Evolutionary conservation across 495 filamentous ascomycete species (phyloP), one percentile per base, ranked within the genome.

Genomic region (Daldinia bambusicola): DNA sequence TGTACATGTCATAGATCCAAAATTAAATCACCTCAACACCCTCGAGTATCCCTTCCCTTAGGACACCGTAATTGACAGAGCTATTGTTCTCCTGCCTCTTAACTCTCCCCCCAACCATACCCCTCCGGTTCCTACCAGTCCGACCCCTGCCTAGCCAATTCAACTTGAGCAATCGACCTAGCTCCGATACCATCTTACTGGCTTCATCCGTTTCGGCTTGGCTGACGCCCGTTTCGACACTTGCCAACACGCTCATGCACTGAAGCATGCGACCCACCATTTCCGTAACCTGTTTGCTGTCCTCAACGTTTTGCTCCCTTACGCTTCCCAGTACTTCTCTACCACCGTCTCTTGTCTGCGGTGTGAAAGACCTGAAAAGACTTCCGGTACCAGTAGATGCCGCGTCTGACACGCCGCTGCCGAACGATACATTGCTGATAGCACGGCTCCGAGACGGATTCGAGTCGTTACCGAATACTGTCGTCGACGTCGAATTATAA

Each of bases 211-310:
- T 58, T 1, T 53, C 65, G 13, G 57, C 52, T 16, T 55, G 45
- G 36, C 75, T 76, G 61, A 60, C 48, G 31, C 75, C 67, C 1
- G 65, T 67, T 18, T 84, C 84, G 12, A 96, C 87, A 69, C 89
- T 90, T 9, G 92, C 91, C 1, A 98, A 83, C 9, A 99, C 95
- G 72, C 89, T 92, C 78, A 99, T 90, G 76, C 96, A 99, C 80
- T 99, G 95, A 67, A 99, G 85, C 94, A 99, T 96, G 62, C 96
- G 85, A 1, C 93, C 95, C 8, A 97, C 95, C 60, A 93, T 97
- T 66, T 98, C 94, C 13, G 95, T 98, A 30, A 97, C 86, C 65
- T 94, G 90, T 26, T 93, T 92, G n/a, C 88, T 89, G 72, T 94
- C 92, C 68, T 89, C 84, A 12, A 86, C 81, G 55, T 84, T 87